Evolutionary conservation across 169 alveolate genomes (phyloP).

Genomic region (Plasmodium knowlesi): DNA sequence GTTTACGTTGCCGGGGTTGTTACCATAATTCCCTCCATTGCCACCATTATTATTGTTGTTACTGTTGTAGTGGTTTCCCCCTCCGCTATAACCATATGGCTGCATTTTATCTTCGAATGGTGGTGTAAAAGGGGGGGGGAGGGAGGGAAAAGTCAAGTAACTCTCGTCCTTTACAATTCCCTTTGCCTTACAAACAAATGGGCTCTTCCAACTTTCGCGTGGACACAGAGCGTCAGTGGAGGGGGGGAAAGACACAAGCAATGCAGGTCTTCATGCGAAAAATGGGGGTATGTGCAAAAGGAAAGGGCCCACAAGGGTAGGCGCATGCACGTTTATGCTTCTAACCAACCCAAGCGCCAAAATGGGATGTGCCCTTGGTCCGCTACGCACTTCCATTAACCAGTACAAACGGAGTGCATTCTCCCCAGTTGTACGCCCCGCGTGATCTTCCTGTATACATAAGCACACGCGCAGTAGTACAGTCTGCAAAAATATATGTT

Average conservation of each 20-base stretch:
- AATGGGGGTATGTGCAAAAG: background rate
- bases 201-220: background rate
- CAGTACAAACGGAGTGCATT: background rate
- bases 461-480: background rate
- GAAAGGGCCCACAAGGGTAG: background rate
- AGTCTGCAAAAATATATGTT: background rate
- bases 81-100: conserved; percentile 61
- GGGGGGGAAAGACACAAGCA: background rate
- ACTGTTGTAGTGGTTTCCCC: conserved; percentile 35
- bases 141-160: background rate
- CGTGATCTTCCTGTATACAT: background rate
- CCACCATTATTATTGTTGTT: background rate
- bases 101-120: conserved; percentile 52
- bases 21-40: conserved; percentile 4
- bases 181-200: background rate
- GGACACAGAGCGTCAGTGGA: background rate
- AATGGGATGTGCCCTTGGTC: background rate
- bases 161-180: background rate
- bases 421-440: background rate
- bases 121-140: background rate
- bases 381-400: background rate
- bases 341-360: background rate
- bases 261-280: background rate
- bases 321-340: background rate
- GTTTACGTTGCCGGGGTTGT: conserved; percentile 47